Percentiles rank a stretch among this genome's conserved stretches.
These are phyloP conservation scores for Kluyveromyces sp. DNA, from an alignment of 1,139 yeast species.

Conservation along the genomic window DNA sequence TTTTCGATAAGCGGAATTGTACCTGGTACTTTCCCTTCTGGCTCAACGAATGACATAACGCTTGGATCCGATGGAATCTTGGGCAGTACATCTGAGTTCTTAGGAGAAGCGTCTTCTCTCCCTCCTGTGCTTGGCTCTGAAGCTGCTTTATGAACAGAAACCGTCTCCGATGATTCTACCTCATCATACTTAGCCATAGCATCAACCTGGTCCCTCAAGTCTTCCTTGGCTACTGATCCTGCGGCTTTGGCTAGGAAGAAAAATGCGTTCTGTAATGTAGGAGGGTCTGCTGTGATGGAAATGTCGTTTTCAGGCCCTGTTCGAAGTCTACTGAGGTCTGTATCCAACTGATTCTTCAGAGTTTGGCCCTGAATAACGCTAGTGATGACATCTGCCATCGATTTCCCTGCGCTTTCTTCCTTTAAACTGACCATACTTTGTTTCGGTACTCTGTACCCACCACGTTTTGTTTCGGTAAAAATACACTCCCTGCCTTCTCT, in stretches of 20 bases:
- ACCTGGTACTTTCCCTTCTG: slow-evolving; percentile 18
- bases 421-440: slow-evolving; percentile 3
- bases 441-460: slow-evolving; percentile 8
- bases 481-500: slow-evolving; percentile 78
- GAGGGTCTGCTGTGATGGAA: slow-evolving; percentile 25
- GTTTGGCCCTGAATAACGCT: slow-evolving; percentile 8
- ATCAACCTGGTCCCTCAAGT: slow-evolving; percentile 59
- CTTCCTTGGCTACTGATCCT: slow-evolving; percentile 60
- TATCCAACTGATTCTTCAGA: slow-evolving; percentile 1
- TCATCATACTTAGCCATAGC: slow-evolving; percentile 40
- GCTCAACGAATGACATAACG: slow-evolving; percentile 20
- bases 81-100: background rate
- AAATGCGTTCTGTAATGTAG: slow-evolving; percentile 57
- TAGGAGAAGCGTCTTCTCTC: background rate
- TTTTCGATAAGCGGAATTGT: slow-evolving; percentile 44
- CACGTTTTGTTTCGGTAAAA: slow-evolving; percentile 44
- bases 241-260: slow-evolving; percentile 72
- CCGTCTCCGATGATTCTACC: background rate
- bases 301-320: slow-evolving; percentile 52
- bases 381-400: slow-evolving; percentile 8
- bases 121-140: background rate
- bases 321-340: background rate
- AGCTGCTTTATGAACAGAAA: background rate
- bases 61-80: background rate
- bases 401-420: slow-evolving; percentile 4